Percentiles rank a stretch among this genome's conserved stretches.
These are phyloP conservation scores for Talaromyces nanjingensis DNA, from an alignment of 495 filamentous ascomycete species.

Conservation along the genomic window DNA sequence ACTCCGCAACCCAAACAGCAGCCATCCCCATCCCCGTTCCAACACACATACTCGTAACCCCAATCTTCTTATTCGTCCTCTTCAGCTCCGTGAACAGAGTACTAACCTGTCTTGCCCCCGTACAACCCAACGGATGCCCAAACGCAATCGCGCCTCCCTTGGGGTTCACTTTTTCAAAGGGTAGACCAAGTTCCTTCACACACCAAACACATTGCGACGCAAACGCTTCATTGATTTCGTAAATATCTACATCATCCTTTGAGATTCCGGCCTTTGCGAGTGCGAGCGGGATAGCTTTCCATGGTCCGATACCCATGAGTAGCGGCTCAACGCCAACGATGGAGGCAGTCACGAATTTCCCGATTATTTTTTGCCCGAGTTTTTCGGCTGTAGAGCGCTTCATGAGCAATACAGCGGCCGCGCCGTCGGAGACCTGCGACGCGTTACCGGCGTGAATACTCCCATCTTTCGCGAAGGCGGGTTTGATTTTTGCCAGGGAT, in stretches of 20 bases:
- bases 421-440: constrained; percentile 90
- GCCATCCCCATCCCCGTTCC: constrained; percentile 98
- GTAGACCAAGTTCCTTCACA: constrained; percentile 76
- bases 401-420: constrained; percentile 93
- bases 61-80: constrained; percentile 73
- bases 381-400: constrained; percentile 84
- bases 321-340: constrained; percentile 87
- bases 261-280: constrained; percentile 78
- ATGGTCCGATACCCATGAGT: constrained; percentile 93
- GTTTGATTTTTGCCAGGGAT: constrained; percentile 77
- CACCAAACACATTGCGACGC: constrained; percentile 94
- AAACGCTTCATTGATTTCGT: constrained; percentile 99
- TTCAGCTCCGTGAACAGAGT: constrained; percentile 85
- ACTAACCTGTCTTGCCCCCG: constrained; percentile 86
- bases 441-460: constrained; percentile 96
- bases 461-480: constrained; percentile 87
- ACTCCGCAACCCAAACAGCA: constrained; percentile 87
- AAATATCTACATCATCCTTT: constrained; percentile 92
- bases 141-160: constrained; percentile 99
- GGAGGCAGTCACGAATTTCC: constrained; percentile 80
- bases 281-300: constrained; percentile 91
- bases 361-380: constrained; percentile 80
- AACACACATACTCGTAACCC: constrained; percentile 93
- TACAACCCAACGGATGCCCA: constrained; percentile 92
- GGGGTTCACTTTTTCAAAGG: constrained; percentile 78